Conservation (phyloP, 495 filamentous ascomycete genomes). For the Penicillium tannophilum region DNA sequence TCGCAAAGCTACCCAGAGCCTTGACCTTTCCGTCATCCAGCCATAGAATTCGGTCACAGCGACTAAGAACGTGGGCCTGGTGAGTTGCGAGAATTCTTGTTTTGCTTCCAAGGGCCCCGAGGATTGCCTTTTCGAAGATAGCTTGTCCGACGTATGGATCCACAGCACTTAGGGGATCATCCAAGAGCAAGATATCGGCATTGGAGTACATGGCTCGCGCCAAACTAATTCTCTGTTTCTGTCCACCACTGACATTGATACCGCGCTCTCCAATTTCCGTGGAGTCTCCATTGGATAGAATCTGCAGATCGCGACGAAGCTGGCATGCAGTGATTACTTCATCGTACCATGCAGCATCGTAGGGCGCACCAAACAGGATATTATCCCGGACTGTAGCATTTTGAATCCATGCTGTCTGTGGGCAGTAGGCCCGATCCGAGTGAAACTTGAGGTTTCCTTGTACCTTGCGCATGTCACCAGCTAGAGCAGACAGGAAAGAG, state of each 20-base stretch:
- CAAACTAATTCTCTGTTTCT: slow-evolving; percentile 72
- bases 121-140: slow-evolving; percentile 56
- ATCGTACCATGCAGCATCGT: slow-evolving; percentile 44
- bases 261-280: slow-evolving; percentile 83
- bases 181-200: slow-evolving; percentile 51
- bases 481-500: slow-evolving; percentile 1
- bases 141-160: slow-evolving; percentile 58
- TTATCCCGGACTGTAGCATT: slow-evolving; percentile 57
- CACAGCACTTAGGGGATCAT: slow-evolving; percentile 54
- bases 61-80: neutral
- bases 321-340: slow-evolving; percentile 65
- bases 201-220: slow-evolving; percentile 55
- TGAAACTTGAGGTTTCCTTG: neutral
- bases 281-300: slow-evolving; percentile 72
- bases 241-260: slow-evolving; percentile 80
- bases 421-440: slow-evolving; percentile 41
- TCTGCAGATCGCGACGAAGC: slow-evolving; percentile 70
- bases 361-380: slow-evolving; percentile 58
- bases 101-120: slow-evolving; percentile 12
- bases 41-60: slow-evolving; percentile 1
- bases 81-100: slow-evolving; percentile 37
- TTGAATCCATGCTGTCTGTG: slow-evolving; percentile 61
- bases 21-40: slow-evolving; percentile 3
- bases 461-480: slow-evolving; percentile 2
- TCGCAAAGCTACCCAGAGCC: neutral